Percentiles rank a stretch among this genome's conserved stretches.
Evolutionary conservation across 2,329 filamentous ascomycete genomes (phyloP).

Genomic region (Shiraia sp.): DNA sequence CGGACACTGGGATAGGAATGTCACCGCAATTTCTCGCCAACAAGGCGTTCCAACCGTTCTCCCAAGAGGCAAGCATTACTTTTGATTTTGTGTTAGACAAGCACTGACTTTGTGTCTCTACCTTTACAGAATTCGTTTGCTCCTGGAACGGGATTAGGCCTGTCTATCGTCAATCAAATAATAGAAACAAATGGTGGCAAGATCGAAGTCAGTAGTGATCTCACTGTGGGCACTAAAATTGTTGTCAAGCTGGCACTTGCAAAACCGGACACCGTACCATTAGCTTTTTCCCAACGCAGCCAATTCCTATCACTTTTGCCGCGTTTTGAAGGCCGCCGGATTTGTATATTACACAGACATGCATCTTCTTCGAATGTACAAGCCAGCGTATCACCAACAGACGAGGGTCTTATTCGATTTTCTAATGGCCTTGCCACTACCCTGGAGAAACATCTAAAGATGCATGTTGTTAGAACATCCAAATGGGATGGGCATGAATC

Average conservation of each 20-base stretch:
- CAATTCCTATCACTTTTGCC: constrained; percentile 21
- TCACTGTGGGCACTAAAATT: constrained; percentile 17
- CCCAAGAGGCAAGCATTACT: constrained; percentile 31
- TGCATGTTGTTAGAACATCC: constrained; percentile 30
- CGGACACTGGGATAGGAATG: constrained; percentile 42
- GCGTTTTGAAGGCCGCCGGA: constrained; percentile 21
- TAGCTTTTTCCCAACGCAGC: constrained; percentile 3
- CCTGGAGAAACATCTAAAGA: constrained; percentile 27
- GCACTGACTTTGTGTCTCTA: background rate
- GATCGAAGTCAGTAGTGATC: constrained; percentile 32
- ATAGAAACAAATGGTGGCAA: constrained; percentile 34
- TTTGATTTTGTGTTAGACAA: constrained; percentile 21
- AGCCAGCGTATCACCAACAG: constrained; percentile 5
- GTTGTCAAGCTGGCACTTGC: constrained; percentile 23
- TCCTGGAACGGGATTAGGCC: constrained; percentile 28
- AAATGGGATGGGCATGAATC: constrained; percentile 27
- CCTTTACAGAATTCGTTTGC: constrained; percentile 2
- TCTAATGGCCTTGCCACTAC: constrained; percentile 23
- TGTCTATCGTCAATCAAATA: constrained; percentile 36
- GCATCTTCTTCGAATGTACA: background rate
- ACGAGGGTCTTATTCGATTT: constrained; percentile 24
- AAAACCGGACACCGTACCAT: constrained; percentile 5
- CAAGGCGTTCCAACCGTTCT: constrained; percentile 39
- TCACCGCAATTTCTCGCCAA: constrained; percentile 36
- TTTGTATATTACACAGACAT: constrained; percentile 30